phyloP scores from a whole-genome alignment of 768 basidiomycete genomes.

The Panellus pusillus region DNA sequence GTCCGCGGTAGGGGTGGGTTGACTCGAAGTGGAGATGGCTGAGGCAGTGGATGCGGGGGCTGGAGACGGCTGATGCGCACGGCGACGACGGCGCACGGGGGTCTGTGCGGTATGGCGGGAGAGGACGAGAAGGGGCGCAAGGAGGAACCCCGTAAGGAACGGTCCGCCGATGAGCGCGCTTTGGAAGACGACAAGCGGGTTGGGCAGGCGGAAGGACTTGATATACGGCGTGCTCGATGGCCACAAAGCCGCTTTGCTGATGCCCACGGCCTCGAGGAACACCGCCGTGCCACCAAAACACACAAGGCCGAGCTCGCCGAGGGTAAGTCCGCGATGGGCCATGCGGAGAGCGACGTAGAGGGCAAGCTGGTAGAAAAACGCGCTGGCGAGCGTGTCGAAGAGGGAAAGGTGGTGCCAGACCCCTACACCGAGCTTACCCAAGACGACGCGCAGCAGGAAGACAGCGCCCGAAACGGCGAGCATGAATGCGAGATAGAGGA shows the following conservation, averaged over 20 bases:
- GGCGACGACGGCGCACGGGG: slow-evolving; percentile 76
- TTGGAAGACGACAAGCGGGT: slow-evolving; percentile 89
- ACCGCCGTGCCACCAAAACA: slow-evolving; percentile 86
- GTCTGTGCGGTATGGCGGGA: slow-evolving; percentile 90
- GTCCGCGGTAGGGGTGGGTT: too few species aligned
- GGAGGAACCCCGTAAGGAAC: slow-evolving; percentile 86
- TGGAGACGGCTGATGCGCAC: slow-evolving; percentile 74
- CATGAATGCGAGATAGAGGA: slow-evolving; percentile 67
- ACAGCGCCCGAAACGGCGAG: slow-evolving; percentile 50
- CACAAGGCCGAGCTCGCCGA: slow-evolving; percentile 90
- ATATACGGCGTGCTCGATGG: slow-evolving; percentile 79
- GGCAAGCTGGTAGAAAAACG: slow-evolving; percentile 88
- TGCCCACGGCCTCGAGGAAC: slow-evolving; percentile 80
- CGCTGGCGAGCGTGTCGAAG: slow-evolving; percentile 70
- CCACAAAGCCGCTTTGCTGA: slow-evolving; percentile 63
- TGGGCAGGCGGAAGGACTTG: slow-evolving; percentile 90
- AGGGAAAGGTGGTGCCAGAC: slow-evolving; percentile 78
- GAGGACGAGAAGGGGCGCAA: slow-evolving; percentile 90
- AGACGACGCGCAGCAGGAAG: slow-evolving; percentile 47
- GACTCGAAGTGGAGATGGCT: too few species aligned
- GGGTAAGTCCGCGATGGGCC: slow-evolving; percentile 91
- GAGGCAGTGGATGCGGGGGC: slow-evolving; percentile 36
- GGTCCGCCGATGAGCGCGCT: slow-evolving; percentile 91
- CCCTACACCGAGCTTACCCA: slow-evolving; percentile 42
- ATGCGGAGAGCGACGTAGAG: slow-evolving; percentile 87